Evolutionary conservation across 2,329 filamentous ascomycete species (phyloP).

Genomic region (Claviceps digitariae): DNA sequence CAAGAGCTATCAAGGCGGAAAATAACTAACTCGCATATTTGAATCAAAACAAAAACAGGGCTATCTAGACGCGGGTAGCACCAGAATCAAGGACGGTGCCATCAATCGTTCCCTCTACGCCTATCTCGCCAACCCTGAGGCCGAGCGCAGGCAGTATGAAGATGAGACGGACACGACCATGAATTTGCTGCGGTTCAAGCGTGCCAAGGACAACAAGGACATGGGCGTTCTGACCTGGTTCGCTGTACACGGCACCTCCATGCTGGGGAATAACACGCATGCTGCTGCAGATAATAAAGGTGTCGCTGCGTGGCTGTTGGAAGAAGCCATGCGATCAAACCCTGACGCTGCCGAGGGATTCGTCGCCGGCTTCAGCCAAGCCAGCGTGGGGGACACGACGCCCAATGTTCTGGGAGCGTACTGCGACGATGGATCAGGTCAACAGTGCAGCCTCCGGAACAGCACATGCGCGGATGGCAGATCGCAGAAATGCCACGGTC

Average conservation of each 20-base stretch:
- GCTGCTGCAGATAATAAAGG: conserved; percentile 95
- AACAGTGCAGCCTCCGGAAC: conserved; percentile 61
- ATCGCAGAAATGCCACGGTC: conserved; percentile 58
- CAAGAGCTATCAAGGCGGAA: too few species aligned
- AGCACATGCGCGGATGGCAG: conserved; percentile 67
- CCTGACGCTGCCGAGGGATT: conserved; percentile 50
- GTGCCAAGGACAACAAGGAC: conserved; percentile 60
- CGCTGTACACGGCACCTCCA: conserved; percentile 79
- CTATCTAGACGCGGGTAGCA: conserved; percentile 55
- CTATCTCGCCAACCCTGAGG: conserved; percentile 71
- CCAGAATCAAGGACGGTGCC: conserved; percentile 61
- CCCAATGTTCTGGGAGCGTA: conserved; percentile 80
- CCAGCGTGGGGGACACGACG: conserved; percentile 81
- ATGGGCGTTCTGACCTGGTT: conserved; percentile 83
- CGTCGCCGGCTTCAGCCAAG: conserved; percentile 84
- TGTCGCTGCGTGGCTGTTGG: conserved; percentile 74
- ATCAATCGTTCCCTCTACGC: conserved; percentile 82
- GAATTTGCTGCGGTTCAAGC: conserved; percentile 66
- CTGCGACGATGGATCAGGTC: conserved; percentile 71
- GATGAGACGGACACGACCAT: conserved; percentile 42
- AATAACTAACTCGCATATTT: not conserved
- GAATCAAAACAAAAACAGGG: conserved; percentile 28
- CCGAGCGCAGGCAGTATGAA: conserved; percentile 58
- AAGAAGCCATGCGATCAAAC: conserved; percentile 49
- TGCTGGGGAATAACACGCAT: conserved; percentile 83